Conservation (phyloP, 2,329 filamentous ascomycete genomes). For the Sarocladium brachiariae region DNA sequence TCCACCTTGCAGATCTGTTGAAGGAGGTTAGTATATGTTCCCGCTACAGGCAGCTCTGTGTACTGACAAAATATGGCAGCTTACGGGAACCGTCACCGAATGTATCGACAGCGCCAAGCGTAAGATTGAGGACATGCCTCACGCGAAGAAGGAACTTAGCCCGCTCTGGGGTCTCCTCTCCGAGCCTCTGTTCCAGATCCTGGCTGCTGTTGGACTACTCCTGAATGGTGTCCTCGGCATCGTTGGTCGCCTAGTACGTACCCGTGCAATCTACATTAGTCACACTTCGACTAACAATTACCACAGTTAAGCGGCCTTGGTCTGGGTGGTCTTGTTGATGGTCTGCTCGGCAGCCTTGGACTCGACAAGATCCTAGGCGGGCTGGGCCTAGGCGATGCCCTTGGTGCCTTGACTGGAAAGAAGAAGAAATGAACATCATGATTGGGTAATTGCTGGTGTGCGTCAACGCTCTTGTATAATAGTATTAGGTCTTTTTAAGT, state of each 20-base stretch:
- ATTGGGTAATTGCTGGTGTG: no score
- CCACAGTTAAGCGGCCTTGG: conserved; percentile 64
- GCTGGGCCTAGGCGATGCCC: conserved; percentile 55
- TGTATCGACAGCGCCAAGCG: conserved; percentile 85
- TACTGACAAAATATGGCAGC: conserved; percentile 34
- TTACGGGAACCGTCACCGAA: conserved; percentile 72
- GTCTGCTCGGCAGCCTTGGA: conserved; percentile 69
- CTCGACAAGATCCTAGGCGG: conserved; percentile 68
- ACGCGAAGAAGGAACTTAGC: conserved; percentile 91
- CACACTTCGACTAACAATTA: background rate
- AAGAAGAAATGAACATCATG: conserved; percentile 31
- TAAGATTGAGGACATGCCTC: conserved; percentile 84
- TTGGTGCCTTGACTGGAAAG: conserved; percentile 37
- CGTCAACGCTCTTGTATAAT: no score
- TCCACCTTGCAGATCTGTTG: conserved; percentile 73
- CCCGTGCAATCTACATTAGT: background rate
- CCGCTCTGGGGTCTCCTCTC: conserved; percentile 77
- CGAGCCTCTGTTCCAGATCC: conserved; percentile 87
- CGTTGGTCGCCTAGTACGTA: conserved; percentile 62
- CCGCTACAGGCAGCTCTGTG: no score
- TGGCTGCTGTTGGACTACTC: conserved; percentile 79
- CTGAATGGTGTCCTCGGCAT: conserved; percentile 78
- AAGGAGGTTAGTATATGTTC: conserved; percentile 53
- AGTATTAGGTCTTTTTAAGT: background rate
- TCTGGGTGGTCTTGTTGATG: conserved; percentile 73